phyloP scores from a whole-genome alignment of 192 early-diverging fungal genomes.

The Backusella liffmaniae region DNA sequence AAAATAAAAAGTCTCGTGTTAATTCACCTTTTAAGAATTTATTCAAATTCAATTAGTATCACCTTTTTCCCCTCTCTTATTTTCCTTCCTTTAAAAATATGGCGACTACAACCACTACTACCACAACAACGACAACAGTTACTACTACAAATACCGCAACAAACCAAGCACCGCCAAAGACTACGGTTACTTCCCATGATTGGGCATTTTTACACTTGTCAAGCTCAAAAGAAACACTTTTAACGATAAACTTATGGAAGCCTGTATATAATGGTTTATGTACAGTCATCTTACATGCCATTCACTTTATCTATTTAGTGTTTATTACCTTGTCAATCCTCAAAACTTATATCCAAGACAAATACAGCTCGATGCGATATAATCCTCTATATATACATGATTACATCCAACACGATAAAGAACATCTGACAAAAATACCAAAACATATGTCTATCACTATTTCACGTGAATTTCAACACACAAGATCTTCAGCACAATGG shows the following conservation, averaged over 20 bases:
- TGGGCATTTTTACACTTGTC: constrained; percentile 2
- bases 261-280: background rate
- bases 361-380: background rate
- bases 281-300: background rate
- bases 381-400: background rate
- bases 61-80: background rate
- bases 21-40: constrained; percentile 11
- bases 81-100: background rate
- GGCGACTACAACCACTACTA: background rate
- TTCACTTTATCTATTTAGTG: background rate
- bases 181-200: background rate
- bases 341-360: background rate
- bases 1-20: constrained; percentile 8
- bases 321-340: background rate
- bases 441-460: constrained; percentile 19
- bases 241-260: background rate
- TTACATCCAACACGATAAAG: constrained; percentile 11
- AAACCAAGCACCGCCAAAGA: background rate
- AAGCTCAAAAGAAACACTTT: background rate
- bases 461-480: constrained; percentile 21
- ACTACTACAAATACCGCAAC: background rate
- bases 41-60: constrained; percentile 6
- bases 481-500: constrained; percentile 21
- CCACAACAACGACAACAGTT: background rate
- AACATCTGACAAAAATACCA: constrained; percentile 26